phyloP scores from a whole-genome alignment of 768 basidiomycete species.

The Amylocystis lapponica region DNA sequence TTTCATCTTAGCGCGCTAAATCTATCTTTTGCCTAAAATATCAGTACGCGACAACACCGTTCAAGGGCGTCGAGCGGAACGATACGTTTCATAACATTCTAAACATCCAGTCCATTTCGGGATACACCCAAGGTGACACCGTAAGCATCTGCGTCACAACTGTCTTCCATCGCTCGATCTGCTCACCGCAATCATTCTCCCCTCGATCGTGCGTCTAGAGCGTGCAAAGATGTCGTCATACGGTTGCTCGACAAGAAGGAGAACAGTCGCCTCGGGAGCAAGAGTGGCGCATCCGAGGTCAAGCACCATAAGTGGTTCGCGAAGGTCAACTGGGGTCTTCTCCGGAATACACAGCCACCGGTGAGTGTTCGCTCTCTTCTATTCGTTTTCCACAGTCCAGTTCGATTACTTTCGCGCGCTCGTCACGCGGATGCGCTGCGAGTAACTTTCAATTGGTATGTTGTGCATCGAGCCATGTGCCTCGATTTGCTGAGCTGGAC shows the following conservation, averaged over 20 bases:
- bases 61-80: slow-evolving; percentile 92
- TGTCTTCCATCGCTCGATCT: slow-evolving; percentile 3
- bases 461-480: too few species aligned
- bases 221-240: slow-evolving; percentile 81
- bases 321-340: slow-evolving; percentile 93
- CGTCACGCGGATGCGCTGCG: too few species aligned
- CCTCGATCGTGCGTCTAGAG: slow-evolving; percentile 36
- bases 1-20: background rate
- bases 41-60: slow-evolving; percentile 97
- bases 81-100: slow-evolving; percentile 97
- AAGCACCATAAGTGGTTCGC: slow-evolving; percentile 99
- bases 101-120: slow-evolving; percentile 77
- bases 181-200: slow-evolving; percentile 3
- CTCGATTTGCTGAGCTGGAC: too few species aligned
- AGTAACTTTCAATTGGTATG: too few species aligned
- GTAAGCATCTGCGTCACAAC: slow-evolving; percentile 36
- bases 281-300: slow-evolving; percentile 94
- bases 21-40: background rate
- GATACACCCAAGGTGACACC: slow-evolving; percentile 75
- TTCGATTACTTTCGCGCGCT: too few species aligned
- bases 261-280: slow-evolving; percentile 79
- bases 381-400: too few species aligned
- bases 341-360: slow-evolving; percentile 90
- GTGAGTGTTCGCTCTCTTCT: slow-evolving; percentile 59
- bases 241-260: slow-evolving; percentile 93